Evolutionary conservation across 352 stramenopile genomes (phyloP).

Genomic region (Phytophthora kernoviae): DNA sequence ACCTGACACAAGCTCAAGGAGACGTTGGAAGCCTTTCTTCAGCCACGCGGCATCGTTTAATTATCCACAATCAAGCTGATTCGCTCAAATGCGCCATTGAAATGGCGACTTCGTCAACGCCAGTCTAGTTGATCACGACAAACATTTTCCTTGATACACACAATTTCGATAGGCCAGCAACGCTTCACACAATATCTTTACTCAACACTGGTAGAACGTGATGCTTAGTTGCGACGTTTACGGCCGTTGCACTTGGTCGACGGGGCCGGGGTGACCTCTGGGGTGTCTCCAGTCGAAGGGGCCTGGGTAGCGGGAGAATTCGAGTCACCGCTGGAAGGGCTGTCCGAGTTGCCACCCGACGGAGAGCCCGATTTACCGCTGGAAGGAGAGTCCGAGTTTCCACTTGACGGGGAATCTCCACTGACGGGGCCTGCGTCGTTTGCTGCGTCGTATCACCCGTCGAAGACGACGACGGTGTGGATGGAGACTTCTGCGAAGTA

Average conservation of each 20-base stretch:
- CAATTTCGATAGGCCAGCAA: neutral
- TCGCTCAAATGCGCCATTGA: too few species aligned
- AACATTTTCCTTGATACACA: too few species aligned
- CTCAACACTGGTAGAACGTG: constrained; percentile 13
- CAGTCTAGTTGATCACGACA: too few species aligned
- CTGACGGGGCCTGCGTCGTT: constrained; percentile 10
- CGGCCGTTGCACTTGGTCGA: constrained; percentile 32
- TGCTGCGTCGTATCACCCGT: neutral
- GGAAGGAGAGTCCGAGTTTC: constrained; percentile 10
- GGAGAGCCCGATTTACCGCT: constrained; percentile 7
- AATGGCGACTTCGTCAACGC: too few species aligned
- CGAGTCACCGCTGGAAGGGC: constrained; percentile 11
- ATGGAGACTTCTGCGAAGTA: constrained; percentile 16
- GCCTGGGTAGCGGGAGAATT: constrained; percentile 10
- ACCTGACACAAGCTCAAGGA: too few species aligned
- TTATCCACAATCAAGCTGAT: too few species aligned
- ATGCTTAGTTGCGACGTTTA: constrained; percentile 26
- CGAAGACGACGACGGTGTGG: neutral
- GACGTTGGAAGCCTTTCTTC: too few species aligned
- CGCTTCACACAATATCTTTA: constrained; percentile 21
- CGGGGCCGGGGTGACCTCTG: constrained; percentile 23
- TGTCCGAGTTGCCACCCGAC: constrained; percentile 3
- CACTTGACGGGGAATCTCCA: constrained; percentile 6
- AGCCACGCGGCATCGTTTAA: too few species aligned
- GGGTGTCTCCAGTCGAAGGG: constrained; percentile 4